Base-by-base conservation (phyloP, 129 eudicot genomes). In the Chrysanthemum seticuspe region DNA sequence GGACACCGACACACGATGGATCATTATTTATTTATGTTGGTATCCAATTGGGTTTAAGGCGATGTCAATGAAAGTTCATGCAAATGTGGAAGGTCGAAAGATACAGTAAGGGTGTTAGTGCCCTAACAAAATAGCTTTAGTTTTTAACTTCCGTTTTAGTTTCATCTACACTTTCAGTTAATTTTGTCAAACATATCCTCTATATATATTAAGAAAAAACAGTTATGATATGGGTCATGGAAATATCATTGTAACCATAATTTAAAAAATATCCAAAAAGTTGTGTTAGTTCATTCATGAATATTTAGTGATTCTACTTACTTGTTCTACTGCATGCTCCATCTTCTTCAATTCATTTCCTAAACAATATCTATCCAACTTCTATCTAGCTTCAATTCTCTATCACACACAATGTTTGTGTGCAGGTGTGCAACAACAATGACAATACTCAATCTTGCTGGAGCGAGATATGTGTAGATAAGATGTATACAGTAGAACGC, bases 271-370 rank as follows among this genome's bases (percentile, higher is more conserved):
- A 10, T 34, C 13, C 44, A 13, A 74, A 21, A 56, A 55, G 36
- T 63, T 61, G 19, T 13, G 56, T 54, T 64, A 45, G 66, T 56
- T 75, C 11, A 61, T 73, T 73, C 76, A 73, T 62, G 52, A 13
- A 11, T 51, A 60, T 25, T 61, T n/a, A 48, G 16, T 61, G 76
- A 72, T 60, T n/a, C 15, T 10, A 67, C 10, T 29, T 11, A 70
- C 52, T 27, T 55, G 36, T 54, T 13, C 36, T 34, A 11, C 15
- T 34, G 54, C 76, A 49, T 72, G 49, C 45, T 72, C 48, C 56
- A 72, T 72, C 68, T 72, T 23, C 55, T 25, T 58, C 2, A 3
- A 58, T 40, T 40, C 9, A 15, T 15, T 56, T 6, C 12, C 15
- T 25, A 34, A 62, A 7, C 47, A 62, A 13, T 6, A 15, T 56